Evolutionary conservation across 495 filamentous ascomycete species (phyloP), one percentile per base, ranked within the genome.

Genomic region (Annulohypoxylon moriforme): DNA sequence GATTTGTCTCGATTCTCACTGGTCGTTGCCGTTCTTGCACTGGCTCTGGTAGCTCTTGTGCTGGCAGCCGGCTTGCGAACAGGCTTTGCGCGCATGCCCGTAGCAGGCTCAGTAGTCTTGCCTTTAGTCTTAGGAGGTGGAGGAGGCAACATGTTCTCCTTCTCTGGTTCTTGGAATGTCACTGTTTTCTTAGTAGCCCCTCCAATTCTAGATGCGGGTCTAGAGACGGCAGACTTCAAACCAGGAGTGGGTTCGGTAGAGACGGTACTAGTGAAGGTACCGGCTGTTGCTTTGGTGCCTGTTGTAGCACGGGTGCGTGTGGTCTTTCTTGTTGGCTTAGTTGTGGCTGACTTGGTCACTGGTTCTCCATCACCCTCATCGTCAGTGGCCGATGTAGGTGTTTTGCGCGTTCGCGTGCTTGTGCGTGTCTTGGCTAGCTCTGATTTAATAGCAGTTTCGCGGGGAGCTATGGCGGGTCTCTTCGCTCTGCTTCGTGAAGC

Each of bases 131-230:
- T 71, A 13, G 60, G 25, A 13, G 75, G 64, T 4, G 67, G 60
- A n/a, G 73, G 27, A 7, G 82, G 82, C 18, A 76, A 58, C 9
- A 85, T 68, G 55, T 88, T 87, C 72, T 88, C 86, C 71, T 88
- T 87, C 75, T 87, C 85, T 0, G 85, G 84, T 60, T 87, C 86
- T 72, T 86, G 78, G 69, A 88, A 88, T 49, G 81, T 86, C 67
- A 88, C 86, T 0, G 81, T 81, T 77, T 88, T 88, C 79, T 86
- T 88, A 22, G 79, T 46, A 6, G 69, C 33, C 16, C 62, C 71
- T 29, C 56, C 56, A 8, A 47, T 22, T 22, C 65, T 69, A 3
- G 69, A 69, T 2, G 70, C 60, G 33, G 72, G 69, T 60, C 78
- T 81, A 11, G 76, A 76, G 47, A 75, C 68, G 11, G 79, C 77